These are phyloP conservation scores for Diospyros kaki DNA, from an alignment of 148 eudicot species.

Conservation along the genomic window DNA sequence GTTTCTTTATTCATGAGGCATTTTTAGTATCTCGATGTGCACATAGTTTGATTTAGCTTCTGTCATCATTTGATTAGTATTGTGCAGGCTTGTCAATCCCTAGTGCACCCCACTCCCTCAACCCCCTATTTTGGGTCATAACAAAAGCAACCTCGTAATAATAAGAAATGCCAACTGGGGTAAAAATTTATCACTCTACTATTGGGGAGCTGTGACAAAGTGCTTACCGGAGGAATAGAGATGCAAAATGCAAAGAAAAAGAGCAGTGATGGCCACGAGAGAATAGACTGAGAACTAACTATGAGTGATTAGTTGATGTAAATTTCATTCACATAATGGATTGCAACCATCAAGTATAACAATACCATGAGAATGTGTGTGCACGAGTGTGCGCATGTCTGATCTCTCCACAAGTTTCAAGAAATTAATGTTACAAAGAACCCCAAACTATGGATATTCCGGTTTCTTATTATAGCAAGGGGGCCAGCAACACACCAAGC, in stretches of 20 bases:
- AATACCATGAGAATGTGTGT: neutral
- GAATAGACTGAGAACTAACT: neutral
- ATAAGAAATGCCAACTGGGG: neutral
- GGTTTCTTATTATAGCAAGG: too few species aligned
- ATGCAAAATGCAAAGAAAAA: neutral
- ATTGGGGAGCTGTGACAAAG: neutral
- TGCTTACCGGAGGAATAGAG: neutral
- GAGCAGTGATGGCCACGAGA: neutral
- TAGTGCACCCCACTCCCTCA: too few species aligned
- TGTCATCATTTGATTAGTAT: too few species aligned
- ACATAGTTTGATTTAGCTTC: too few species aligned
- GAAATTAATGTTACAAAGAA: neutral
- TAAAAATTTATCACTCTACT: neutral
- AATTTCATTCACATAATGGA: neutral
- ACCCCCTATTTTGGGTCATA: too few species aligned
- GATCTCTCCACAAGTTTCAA: neutral
- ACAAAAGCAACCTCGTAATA: neutral
- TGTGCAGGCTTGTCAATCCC: too few species aligned
- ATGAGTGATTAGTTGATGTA: neutral
- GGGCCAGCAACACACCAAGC: too few species aligned
- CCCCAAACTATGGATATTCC: too few species aligned
- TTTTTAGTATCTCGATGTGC: too few species aligned
- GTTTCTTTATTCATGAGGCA: too few species aligned
- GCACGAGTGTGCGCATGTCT: neutral
- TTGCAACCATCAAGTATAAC: neutral